Evolutionary conservation across 306 rosid genomes (phyloP).

Genomic region (Prunus davidiana): DNA sequence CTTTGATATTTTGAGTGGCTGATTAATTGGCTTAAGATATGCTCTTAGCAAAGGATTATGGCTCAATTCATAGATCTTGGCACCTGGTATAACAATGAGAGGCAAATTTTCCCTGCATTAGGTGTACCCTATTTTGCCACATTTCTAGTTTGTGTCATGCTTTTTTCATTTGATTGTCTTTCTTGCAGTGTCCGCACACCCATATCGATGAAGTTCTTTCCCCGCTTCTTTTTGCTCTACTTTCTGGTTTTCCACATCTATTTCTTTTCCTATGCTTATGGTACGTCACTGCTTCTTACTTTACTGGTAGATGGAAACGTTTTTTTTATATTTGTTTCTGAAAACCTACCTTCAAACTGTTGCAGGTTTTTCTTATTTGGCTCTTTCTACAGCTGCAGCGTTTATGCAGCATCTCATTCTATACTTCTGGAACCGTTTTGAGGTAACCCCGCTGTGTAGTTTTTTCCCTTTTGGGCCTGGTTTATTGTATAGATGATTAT

Average conservation of each 20-base stretch:
- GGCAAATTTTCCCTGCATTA: slow-evolving; percentile 4
- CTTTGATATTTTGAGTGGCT: slow-evolving; percentile 5
- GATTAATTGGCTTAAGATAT: neutral
- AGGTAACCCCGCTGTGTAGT: slow-evolving; percentile 44
- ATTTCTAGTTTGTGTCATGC: slow-evolving; percentile 13
- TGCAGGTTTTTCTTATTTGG: slow-evolving; percentile 95
- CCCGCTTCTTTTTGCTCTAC: slow-evolving; percentile 96
- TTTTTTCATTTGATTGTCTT: slow-evolving; percentile 35
- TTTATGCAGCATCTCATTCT: slow-evolving; percentile 96
- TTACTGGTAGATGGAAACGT: neutral
- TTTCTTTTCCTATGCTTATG: slow-evolving; percentile 91
- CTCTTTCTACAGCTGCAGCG: slow-evolving; percentile 94
- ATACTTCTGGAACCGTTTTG: slow-evolving; percentile 96
- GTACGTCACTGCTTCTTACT: slow-evolving; percentile 35
- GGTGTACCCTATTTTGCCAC: neutral
- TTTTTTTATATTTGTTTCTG: neutral
- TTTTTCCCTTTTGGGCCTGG: neutral
- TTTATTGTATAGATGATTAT: neutral
- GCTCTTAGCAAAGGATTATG: neutral
- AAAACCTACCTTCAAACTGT: slow-evolving; percentile 1
- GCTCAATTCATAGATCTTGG: neutral
- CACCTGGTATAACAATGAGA: neutral
- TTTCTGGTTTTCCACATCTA: slow-evolving; percentile 96
- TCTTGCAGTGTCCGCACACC: slow-evolving; percentile 96
- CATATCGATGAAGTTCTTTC: slow-evolving; percentile 98